Percentiles rank a stretch among this genome's conserved stretches.
Conservation (phyloP, 805 yeast genomes). For the Starmera pachycereana region DNA sequence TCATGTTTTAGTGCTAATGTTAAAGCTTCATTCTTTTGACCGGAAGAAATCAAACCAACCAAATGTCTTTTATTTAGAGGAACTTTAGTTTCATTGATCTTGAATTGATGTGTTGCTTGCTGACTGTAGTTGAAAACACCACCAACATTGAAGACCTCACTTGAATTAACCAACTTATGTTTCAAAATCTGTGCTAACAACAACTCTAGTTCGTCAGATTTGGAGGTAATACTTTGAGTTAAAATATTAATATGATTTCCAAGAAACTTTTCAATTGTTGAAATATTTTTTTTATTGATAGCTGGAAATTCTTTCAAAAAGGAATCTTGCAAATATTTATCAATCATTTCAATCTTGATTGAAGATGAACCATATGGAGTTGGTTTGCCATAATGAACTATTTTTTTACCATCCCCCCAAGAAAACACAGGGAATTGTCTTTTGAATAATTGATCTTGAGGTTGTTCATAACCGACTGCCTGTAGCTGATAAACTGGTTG, state of each 20-base stretch:
- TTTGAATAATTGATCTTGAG: slow-evolving; percentile 33
- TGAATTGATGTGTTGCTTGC: not conserved
- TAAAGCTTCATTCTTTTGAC: slow-evolving; percentile 60
- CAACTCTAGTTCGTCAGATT: slow-evolving; percentile 56
- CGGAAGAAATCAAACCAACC: slow-evolving; percentile 57
- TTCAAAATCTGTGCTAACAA: slow-evolving; percentile 38
- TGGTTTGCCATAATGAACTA: slow-evolving; percentile 35
- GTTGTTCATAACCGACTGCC: not conserved
- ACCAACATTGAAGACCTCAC: slow-evolving; percentile 12
- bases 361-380: slow-evolving; percentile 23
- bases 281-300: slow-evolving; percentile 17
- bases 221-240: slow-evolving; percentile 18
- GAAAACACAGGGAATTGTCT: slow-evolving; percentile 71
- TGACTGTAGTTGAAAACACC: slow-evolving; percentile 13
- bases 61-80: slow-evolving; percentile 18
- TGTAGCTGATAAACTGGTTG: slow-evolving; percentile 9
- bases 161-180: slow-evolving; percentile 11
- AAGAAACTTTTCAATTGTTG: slow-evolving; percentile 17
- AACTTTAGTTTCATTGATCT: slow-evolving; percentile 12
- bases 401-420: slow-evolving; percentile 43
- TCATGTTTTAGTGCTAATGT: slow-evolving; percentile 47
- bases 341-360: slow-evolving; percentile 28
- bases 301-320: slow-evolving; percentile 26
- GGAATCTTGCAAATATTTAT: slow-evolving; percentile 23
- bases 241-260: slow-evolving; percentile 12